Conservation (phyloP, 352 stramenopile genomes). For the Blastocystis sp. region DNA sequence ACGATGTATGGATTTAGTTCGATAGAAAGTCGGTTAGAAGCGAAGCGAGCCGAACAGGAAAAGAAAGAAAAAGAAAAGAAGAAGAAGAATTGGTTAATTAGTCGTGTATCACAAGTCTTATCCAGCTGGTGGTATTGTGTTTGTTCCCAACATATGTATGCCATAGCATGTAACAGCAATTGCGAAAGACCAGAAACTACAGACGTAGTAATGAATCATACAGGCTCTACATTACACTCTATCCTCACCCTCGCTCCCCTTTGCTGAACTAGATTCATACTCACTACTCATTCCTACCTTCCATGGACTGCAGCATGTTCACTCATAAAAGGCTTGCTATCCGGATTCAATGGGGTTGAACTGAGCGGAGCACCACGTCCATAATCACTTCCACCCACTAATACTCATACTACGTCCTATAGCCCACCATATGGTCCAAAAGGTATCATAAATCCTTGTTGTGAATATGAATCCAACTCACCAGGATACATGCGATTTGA, state of each 20-base stretch:
- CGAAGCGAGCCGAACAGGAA: slow-evolving; percentile 23
- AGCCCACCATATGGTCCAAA: not conserved
- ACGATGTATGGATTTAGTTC: slow-evolving; percentile 48
- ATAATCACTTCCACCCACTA: slow-evolving; percentile 2
- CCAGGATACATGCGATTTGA: not conserved
- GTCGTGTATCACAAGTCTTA: slow-evolving; percentile 1
- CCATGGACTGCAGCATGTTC: not conserved
- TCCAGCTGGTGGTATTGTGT: slow-evolving; percentile 36
- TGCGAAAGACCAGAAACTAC: not conserved
- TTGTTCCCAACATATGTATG: not conserved
- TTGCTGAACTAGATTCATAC: not conserved
- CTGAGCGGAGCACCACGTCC: not conserved
- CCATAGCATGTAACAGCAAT: slow-evolving; percentile 1
- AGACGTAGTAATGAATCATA: not conserved
- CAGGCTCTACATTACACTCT: not conserved
- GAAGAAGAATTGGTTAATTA: slow-evolving; percentile 35
- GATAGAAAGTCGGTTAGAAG: slow-evolving; percentile 53
- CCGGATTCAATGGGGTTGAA: not conserved
- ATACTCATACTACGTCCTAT: not conserved
- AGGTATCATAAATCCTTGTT: not conserved
- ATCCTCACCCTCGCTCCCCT: not conserved
- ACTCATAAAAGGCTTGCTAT: slow-evolving; percentile 13
- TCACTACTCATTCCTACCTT: not conserved
- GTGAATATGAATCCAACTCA: not conserved
- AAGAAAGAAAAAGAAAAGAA: slow-evolving; percentile 26